These are phyloP conservation scores for Vaccinium darrowii DNA, from an alignment of 148 eudicot species.

Conservation along the genomic window DNA sequence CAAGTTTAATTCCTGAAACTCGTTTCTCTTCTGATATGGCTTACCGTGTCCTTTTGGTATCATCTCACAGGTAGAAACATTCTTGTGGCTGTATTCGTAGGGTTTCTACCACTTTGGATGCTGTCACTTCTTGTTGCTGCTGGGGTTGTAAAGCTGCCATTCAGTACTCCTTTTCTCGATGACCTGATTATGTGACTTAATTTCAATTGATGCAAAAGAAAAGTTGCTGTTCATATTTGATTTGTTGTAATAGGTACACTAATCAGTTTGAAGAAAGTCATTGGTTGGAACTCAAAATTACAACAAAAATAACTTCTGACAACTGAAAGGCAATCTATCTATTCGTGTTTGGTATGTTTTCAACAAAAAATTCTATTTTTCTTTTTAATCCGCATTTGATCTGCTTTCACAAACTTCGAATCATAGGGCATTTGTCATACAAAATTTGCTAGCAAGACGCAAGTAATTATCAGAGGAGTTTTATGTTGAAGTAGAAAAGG, in stretches of 20 bases:
- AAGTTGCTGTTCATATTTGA: neutral
- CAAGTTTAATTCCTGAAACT: neutral
- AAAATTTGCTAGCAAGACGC: neutral
- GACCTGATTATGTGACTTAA: slow-evolving; percentile 50
- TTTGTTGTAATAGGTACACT: neutral
- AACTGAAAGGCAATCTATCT: neutral
- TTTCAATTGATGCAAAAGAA: slow-evolving; percentile 3
- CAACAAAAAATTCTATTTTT: neutral
- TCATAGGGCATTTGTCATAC: neutral
- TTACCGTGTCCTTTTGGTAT: neutral
- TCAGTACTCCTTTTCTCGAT: slow-evolving; percentile 49
- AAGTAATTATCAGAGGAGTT: neutral
- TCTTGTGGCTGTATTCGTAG: slow-evolving; percentile 40
- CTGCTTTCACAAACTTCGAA: neutral
- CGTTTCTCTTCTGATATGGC: neutral
- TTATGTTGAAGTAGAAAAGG: neutral
- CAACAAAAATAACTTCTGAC: neutral
- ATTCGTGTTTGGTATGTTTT: neutral
- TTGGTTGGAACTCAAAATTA: neutral
- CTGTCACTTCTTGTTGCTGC: slow-evolving; percentile 53
- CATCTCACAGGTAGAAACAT: slow-evolving; percentile 51
- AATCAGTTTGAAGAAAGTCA: neutral
- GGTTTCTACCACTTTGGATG: slow-evolving; percentile 67
- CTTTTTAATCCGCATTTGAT: neutral
- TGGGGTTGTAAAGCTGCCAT: slow-evolving; percentile 59